Conservation (phyloP, 2,329 filamentous ascomycete genomes). For the Ceratocystis diversiconidia region DNA sequence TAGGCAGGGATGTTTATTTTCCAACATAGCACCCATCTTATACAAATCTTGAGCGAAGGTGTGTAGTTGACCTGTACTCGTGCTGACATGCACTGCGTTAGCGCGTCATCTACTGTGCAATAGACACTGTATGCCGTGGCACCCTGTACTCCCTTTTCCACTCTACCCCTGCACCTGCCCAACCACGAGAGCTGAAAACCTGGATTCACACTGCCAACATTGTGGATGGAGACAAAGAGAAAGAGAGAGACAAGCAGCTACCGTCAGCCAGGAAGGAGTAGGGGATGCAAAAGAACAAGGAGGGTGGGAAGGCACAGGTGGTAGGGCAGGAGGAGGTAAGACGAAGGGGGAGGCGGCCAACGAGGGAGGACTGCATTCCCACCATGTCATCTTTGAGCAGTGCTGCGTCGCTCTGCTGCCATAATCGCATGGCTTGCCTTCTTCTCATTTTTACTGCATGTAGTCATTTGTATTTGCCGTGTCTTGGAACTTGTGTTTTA, state of each 20-base stretch:
- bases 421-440: neutral
- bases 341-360: neutral
- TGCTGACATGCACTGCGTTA: neutral
- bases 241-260: neutral
- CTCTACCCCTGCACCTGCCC: neutral
- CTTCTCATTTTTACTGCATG: neutral
- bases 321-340: neutral
- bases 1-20: neutral
- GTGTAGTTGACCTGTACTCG: neutral
- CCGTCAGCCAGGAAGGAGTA: no score
- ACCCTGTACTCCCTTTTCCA: neutral
- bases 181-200: slow-evolving; percentile 4
- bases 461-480: neutral
- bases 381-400: neutral
- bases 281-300: no score
- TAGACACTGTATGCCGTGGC: neutral
- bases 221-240: neutral
- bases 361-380: neutral
- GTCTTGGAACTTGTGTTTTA: neutral
- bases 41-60: neutral
- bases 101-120: neutral
- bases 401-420: neutral
- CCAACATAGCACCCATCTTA: no score
- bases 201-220: neutral
- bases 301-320: neutral